These are phyloP conservation scores for Pterocarpus santalinus DNA, from an alignment of 306 rosid genomes.

Conservation along the genomic window DNA sequence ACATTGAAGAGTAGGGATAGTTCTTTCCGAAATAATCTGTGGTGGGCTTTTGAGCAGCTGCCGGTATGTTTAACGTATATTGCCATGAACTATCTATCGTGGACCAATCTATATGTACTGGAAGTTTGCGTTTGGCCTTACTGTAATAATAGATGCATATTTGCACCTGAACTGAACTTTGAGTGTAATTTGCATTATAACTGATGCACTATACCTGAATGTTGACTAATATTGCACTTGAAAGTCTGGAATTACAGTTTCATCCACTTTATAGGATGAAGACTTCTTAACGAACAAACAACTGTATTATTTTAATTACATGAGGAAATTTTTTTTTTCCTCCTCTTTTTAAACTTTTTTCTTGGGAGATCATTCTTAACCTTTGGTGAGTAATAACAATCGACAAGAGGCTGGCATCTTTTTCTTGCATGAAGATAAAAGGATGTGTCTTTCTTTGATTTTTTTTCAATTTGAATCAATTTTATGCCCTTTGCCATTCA, in stretches of 20 bases:
- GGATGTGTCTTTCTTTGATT: conserved; percentile 1
- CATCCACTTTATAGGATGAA: neutral
- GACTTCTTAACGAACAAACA: conserved; percentile 1
- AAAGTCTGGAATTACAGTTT: neutral
- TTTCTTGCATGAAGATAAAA: neutral
- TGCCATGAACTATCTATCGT: conserved; percentile 4
- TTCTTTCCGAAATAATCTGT: conserved; percentile 63
- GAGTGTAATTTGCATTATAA: neutral
- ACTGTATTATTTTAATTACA: neutral
- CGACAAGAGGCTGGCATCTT: conserved; percentile 19
- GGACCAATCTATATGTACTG: neutral
- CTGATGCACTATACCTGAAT: neutral
- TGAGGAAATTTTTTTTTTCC: neutral
- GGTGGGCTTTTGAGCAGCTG: conserved; percentile 63
- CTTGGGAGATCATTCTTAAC: neutral
- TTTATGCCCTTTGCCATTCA: too few relatives aligned
- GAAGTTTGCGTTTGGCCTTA: conserved; percentile 18
- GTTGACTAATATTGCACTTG: neutral
- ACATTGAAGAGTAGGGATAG: conserved; percentile 74
- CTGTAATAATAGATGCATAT: neutral
- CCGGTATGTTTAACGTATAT: conserved; percentile 59
- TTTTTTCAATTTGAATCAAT: neutral
- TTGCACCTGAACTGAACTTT: conserved; percentile 16
- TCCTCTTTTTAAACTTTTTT: neutral
- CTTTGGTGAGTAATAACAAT: conserved; percentile 26